These are phyloP conservation scores for Lasiosphaeris hirsuta DNA, from an alignment of 495 filamentous ascomycete species.

Conservation along the genomic window DNA sequence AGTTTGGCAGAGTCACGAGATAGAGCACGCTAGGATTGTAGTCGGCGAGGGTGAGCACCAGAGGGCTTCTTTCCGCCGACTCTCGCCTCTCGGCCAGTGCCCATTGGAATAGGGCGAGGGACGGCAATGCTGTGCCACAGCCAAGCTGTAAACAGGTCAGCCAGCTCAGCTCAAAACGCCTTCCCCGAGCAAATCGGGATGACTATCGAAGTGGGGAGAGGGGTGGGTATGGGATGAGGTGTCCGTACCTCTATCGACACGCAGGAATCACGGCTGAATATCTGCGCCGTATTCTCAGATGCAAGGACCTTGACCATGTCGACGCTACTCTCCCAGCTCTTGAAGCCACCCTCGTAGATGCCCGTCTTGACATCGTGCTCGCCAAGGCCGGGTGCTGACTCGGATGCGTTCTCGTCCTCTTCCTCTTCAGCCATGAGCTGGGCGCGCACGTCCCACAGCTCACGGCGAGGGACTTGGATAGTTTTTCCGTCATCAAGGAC, in stretches of 20 bases:
- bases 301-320: constrained; percentile 75
- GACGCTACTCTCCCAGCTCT: constrained; percentile 94
- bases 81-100: constrained; percentile 42
- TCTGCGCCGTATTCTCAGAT: constrained; percentile 54
- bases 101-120: constrained; percentile 70
- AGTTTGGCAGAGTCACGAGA: constrained; percentile 84
- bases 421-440: constrained; percentile 90
- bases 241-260: constrained; percentile 72
- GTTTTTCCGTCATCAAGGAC: constrained; percentile 41
- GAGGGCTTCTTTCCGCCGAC: constrained; percentile 25
- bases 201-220: neutral
- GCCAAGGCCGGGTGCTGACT: constrained; percentile 56
- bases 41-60: constrained; percentile 75
- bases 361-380: constrained; percentile 82
- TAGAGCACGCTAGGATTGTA: constrained; percentile 85
- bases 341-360: constrained; percentile 97
- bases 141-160: constrained; percentile 61
- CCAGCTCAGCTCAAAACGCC: constrained; percentile 4
- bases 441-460: constrained; percentile 88
- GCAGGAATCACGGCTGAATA: constrained; percentile 38
- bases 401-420: constrained; percentile 34
- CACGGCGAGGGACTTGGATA: constrained; percentile 70
- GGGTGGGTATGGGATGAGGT: neutral
- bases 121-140: constrained; percentile 85
- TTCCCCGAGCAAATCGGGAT: neutral